Conservation (phyloP, 1,139 yeast species). For the Taphrina sp. region DNA sequence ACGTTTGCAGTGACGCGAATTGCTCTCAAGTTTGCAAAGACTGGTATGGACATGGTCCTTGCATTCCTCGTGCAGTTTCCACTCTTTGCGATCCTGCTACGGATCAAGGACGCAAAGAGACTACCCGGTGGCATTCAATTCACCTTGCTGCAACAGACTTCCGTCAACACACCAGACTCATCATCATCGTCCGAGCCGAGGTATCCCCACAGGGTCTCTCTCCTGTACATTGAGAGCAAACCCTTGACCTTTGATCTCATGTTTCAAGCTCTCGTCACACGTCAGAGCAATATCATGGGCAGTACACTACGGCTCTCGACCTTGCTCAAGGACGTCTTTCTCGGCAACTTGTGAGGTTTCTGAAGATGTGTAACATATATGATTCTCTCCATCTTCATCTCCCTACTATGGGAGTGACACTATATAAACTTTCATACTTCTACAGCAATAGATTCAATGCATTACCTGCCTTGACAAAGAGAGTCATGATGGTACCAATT, state of each 20-base stretch:
- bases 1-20: conserved; percentile 66
- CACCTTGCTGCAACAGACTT: neutral
- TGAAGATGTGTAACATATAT: neutral
- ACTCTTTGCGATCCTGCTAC: conserved; percentile 70
- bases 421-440: neutral
- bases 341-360: neutral
- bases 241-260: conserved; percentile 23
- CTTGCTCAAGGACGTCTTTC: conserved; percentile 14
- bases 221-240: conserved; percentile 22
- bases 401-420: neutral
- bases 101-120: conserved; percentile 76
- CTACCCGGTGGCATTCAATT: conserved; percentile 62
- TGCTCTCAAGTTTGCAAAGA: conserved; percentile 52
- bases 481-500: conserved; percentile 21
- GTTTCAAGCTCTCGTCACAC: conserved; percentile 24
- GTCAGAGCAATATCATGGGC: conserved; percentile 29
- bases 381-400: neutral
- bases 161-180: neutral
- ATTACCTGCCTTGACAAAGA: conserved; percentile 30
- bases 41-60: conserved; percentile 59
- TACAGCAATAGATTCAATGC: conserved; percentile 23
- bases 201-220: conserved; percentile 16
- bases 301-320: conserved; percentile 12
- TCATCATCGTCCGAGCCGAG: no score
- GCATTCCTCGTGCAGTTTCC: conserved; percentile 81